Base-by-base conservation (phyloP, 2,329 filamentous ascomycete species). In the Aspergillus sergii region DNA sequence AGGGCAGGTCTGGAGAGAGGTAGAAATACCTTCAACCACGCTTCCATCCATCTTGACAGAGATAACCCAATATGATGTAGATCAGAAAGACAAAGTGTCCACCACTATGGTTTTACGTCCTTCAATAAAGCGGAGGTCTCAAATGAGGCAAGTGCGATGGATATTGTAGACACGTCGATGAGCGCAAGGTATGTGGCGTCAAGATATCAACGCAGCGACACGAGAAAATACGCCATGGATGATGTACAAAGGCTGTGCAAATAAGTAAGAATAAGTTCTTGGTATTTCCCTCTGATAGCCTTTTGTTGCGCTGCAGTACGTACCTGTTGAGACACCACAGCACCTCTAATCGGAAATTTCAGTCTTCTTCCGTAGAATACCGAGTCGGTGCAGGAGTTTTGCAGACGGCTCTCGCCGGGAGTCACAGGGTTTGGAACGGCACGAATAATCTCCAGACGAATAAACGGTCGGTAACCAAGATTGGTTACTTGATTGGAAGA, bases 11-110 rank as follows among this genome's bases (percentile, higher is more conserved):
- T 68, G 64, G 60, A 69, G 70, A 72, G 73, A 77, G 74, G 74
- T 73, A 75, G 73, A 75, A 74, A 72, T 78, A 78, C 76, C 76
- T 78, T 78, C 75, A 74, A 68, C 68, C 71, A 69, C 63, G 62
- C 62, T 71, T 68, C 62, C 64, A 64, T 69, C 66, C 69, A 72
- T 71, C 66, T 26, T 48, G 26, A 34, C 43, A 32, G 26, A 32
- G 19, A 48, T 36, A 30, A 32, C 32, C 41, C 51, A 36, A 21
- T 21, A 55, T 21, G 19, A 39, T 26, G n/a, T 55, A 39, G n/a
- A 39, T 41, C n/a, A 39, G 11, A 55, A 36, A 23, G 11, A 23
- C 51, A 39, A 12, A 19, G n/a, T 36, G 23, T 26, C 32, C 30
- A 19, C 34, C 12, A 39, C n/a, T 19, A 32, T 23, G 28, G 48